Percentiles rank a stretch among this genome's conserved stretches.
phyloP scores from a whole-genome alignment of 768 basidiomycete genomes.

The Xanthoconium purpureum region DNA sequence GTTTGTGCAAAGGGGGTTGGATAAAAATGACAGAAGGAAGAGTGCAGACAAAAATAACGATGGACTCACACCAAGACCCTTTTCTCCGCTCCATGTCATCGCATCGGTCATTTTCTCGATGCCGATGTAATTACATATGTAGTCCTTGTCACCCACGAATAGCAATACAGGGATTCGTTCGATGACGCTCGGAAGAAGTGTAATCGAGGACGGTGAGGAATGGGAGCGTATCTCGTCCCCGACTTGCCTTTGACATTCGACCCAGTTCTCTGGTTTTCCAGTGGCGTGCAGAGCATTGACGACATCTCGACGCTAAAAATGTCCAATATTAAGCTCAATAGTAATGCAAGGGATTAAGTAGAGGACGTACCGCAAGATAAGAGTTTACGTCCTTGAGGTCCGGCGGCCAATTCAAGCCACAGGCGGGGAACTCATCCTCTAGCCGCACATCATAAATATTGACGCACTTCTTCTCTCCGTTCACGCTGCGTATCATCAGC shows the following conservation, averaged over 20 bases:
- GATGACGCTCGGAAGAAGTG: slow-evolving; percentile 73
- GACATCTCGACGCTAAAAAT: slow-evolving; percentile 71
- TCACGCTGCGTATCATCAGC: slow-evolving; percentile 43
- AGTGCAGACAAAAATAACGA: neutral
- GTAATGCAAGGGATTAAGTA: neutral
- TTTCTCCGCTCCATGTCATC: slow-evolving; percentile 82
- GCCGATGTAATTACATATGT: slow-evolving; percentile 95
- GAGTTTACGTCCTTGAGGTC: slow-evolving; percentile 71
- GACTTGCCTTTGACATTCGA: slow-evolving; percentile 76
- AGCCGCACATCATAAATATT: slow-evolving; percentile 95
- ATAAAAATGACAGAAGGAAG: neutral
- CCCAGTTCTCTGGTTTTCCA: slow-evolving; percentile 76
- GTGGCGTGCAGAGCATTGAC: slow-evolving; percentile 78
- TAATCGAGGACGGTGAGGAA: slow-evolving; percentile 65
- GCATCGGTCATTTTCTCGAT: slow-evolving; percentile 80
- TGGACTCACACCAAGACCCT: slow-evolving; percentile 73
- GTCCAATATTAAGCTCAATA: neutral
- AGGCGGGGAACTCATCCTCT: slow-evolving; percentile 81
- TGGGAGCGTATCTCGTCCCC: slow-evolving; percentile 55
- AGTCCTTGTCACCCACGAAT: slow-evolving; percentile 93
- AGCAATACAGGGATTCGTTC: slow-evolving; percentile 81
- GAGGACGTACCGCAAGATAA: slow-evolving; percentile 71
- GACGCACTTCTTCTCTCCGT: slow-evolving; percentile 73
- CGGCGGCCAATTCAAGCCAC: slow-evolving; percentile 98
- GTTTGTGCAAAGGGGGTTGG: too few relatives aligned